Evolutionary conservation across 768 basidiomycete genomes (phyloP).

Genomic region (Fomitopsis serialis): DNA sequence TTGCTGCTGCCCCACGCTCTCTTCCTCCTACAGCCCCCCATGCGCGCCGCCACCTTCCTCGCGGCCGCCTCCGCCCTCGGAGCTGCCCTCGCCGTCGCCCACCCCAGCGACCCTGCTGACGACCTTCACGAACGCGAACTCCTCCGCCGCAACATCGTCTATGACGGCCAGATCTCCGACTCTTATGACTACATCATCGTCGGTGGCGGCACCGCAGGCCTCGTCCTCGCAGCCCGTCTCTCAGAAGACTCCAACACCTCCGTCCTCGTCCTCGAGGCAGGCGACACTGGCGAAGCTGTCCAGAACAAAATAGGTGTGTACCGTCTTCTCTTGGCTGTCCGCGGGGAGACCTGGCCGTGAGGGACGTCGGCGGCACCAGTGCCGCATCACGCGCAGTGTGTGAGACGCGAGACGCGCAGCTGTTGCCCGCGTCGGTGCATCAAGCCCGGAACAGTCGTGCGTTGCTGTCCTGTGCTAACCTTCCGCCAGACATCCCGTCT

Average conservation of each 20-base stretch:
- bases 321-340: background rate
- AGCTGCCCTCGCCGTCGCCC: background rate
- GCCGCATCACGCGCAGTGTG: background rate
- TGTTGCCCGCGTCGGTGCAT: too few relatives aligned
- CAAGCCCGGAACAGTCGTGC: background rate
- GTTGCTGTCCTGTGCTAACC: background rate
- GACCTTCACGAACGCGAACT: constrained; percentile 3
- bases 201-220: constrained; percentile 43
- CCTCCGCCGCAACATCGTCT: constrained; percentile 34
- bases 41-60: background rate
- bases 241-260: constrained; percentile 39
- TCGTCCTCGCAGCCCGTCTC: constrained; percentile 41
- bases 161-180: constrained; percentile 30
- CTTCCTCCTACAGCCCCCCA: background rate
- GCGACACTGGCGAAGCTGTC: constrained; percentile 38
- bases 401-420: background rate
- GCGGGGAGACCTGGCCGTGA: background rate
- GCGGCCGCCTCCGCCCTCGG: background rate
- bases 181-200: constrained; percentile 53
- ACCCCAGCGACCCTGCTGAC: background rate
- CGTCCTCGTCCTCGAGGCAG: constrained; percentile 41
- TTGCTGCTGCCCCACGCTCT: background rate
- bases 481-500: constrained; percentile 39
- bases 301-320: constrained; percentile 28
- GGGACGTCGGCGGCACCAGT: too few relatives aligned